A percentile compares a stretch with the other conserved stretches of the same genome.
phyloP scores from a whole-genome alignment of 1,284 basidiomycete genomes.

The Boletus mariae region DNA sequence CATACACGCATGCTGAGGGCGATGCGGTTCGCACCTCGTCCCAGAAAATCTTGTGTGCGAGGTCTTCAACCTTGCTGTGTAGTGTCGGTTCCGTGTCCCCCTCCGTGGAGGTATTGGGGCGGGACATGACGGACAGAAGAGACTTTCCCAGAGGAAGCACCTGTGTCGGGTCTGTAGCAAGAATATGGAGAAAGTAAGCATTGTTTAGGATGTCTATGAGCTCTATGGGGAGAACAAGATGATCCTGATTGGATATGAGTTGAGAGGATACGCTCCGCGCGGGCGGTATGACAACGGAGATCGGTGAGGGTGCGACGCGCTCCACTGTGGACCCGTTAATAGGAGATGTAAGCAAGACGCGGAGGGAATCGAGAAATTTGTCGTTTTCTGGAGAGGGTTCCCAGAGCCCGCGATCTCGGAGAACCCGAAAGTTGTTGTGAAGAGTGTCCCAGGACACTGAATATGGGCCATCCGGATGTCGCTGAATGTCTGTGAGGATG shows the following conservation, averaged over 20 bases:
- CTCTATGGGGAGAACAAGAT: constrained; percentile 46
- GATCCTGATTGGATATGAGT: constrained; percentile 27
- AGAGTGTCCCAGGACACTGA: constrained; percentile 28
- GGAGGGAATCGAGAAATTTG: constrained; percentile 31
- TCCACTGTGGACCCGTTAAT: constrained; percentile 2
- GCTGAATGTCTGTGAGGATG: constrained; percentile 20
- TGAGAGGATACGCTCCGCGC: constrained; percentile 25
- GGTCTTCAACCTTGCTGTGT: constrained; percentile 49
- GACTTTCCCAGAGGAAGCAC: constrained; percentile 69
- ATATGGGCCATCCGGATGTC: constrained; percentile 15
- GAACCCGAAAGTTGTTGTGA: constrained; percentile 22
- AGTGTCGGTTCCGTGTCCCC: constrained; percentile 33
- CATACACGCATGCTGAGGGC: constrained; percentile 1
- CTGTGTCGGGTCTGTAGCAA: constrained; percentile 53
- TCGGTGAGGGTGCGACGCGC: not conserved
- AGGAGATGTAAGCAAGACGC: constrained; percentile 15
- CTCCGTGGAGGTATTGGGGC: constrained; percentile 31
- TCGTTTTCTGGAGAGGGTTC: constrained; percentile 30
- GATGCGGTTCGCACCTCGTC: constrained; percentile 49
- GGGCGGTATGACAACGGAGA: constrained; percentile 28
- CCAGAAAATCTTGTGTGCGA: constrained; percentile 67
- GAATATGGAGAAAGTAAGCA: constrained; percentile 58
- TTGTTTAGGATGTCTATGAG: constrained; percentile 53
- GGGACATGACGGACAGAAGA: constrained; percentile 56
- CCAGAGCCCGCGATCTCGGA: constrained; percentile 35